Conservation (phyloP, 768 basidiomycete genomes). For the Kwoniella bestiolae region DNA sequence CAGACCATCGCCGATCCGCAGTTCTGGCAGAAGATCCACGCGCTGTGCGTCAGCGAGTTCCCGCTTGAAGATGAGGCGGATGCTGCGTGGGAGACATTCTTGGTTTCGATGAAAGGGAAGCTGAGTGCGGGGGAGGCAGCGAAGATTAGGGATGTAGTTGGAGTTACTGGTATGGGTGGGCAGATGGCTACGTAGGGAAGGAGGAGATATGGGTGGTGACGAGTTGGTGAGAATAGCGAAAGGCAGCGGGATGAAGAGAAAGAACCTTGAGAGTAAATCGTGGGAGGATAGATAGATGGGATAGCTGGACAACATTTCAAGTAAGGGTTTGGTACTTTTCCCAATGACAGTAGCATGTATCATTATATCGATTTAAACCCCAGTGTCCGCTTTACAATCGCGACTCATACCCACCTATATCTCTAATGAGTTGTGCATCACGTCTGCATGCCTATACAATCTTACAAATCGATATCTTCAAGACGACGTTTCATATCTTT, state of each 20-base stretch:
- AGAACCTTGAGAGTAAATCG: too few relatives aligned
- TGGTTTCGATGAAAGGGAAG: slow-evolving; percentile 76
- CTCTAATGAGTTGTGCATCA: too few relatives aligned
- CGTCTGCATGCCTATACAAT: too few relatives aligned
- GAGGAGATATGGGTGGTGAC: neutral
- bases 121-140: slow-evolving; percentile 87
- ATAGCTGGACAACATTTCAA: too few relatives aligned
- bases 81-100: slow-evolving; percentile 81
- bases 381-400: too few relatives aligned
- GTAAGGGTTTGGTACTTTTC: neutral
- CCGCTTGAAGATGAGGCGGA: slow-evolving; percentile 68
- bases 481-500: too few relatives aligned
- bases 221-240: neutral
- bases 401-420: too few relatives aligned
- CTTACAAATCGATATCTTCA: too few relatives aligned
- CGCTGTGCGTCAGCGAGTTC: slow-evolving; percentile 73
- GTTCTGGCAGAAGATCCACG: slow-evolving; percentile 76
- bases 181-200: slow-evolving; percentile 6
- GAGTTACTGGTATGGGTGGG: slow-evolving; percentile 61
- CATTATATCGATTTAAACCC: too few relatives aligned
- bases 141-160: slow-evolving; percentile 84
- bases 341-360: neutral
- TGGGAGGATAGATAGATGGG: neutral
- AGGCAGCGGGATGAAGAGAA: neutral
- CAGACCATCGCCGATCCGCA: slow-evolving; percentile 71